A percentile compares a stretch with the other conserved stretches of the same genome.
phyloP scores from a whole-genome alignment of 2,329 filamentous ascomycete genomes.

The Chalaropsis ovoidea region DNA sequence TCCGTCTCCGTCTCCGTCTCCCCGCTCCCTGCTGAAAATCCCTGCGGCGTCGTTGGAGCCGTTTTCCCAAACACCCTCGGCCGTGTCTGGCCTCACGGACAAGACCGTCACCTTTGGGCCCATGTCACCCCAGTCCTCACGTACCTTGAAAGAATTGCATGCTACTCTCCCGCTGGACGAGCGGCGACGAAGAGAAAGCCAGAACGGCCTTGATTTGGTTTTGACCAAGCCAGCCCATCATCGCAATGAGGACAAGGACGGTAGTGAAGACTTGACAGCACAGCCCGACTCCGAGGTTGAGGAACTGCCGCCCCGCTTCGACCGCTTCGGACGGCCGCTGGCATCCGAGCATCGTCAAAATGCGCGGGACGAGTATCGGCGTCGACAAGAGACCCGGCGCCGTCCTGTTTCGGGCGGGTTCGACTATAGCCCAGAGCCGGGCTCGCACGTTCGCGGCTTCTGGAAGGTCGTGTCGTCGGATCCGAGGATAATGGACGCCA shows the following conservation, averaged over 20 bases:
- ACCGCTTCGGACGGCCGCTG: slow-evolving; percentile 37
- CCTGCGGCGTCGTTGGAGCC: slow-evolving; percentile 7
- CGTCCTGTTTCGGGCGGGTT: neutral
- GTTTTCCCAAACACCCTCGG: neutral
- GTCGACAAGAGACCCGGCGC: neutral
- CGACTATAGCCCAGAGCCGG: neutral
- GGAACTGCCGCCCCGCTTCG: slow-evolving; percentile 41
- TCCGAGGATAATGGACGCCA: neutral
- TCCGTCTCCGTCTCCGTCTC: slow-evolving; percentile 6
- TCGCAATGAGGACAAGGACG: slow-evolving; percentile 12
- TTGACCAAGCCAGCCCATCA: slow-evolving; percentile 24
- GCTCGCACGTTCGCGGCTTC: neutral
- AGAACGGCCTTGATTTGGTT: slow-evolving; percentile 24
- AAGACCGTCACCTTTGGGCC: slow-evolving; percentile 38
- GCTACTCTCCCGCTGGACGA: slow-evolving; percentile 19
- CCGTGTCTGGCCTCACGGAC: slow-evolving; percentile 8
- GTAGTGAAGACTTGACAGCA: slow-evolving; percentile 22
- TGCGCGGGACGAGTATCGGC: neutral
- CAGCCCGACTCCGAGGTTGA: slow-evolving; percentile 36
- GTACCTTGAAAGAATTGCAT: slow-evolving; percentile 22
- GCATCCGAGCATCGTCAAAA: slow-evolving; percentile 16
- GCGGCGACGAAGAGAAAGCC: slow-evolving; percentile 18
- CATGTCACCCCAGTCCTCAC: slow-evolving; percentile 37
- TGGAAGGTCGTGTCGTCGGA: slow-evolving; percentile 8
- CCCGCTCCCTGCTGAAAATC: neutral